Evolutionary conservation across 371 early-diverging fungal genomes (phyloP).

Genomic region (Blastocladiella emersonii): DNA sequence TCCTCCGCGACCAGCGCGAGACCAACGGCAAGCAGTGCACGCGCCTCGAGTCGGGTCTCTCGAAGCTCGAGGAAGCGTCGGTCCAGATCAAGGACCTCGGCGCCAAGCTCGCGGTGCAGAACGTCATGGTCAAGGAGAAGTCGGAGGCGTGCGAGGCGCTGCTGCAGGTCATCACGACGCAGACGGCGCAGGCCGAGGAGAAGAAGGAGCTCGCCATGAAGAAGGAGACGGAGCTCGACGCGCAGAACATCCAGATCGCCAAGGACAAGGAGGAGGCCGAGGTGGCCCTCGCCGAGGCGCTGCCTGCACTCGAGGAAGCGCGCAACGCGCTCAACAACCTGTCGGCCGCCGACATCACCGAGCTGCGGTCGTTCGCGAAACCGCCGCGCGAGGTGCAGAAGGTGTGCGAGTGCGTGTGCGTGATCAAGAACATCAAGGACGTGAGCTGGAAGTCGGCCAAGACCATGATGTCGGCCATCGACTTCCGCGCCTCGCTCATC

Average conservation of each 20-base stretch:
- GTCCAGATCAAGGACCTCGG: conserved; percentile 37
- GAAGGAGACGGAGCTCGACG: conserved; percentile 35
- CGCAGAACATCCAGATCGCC: conserved; percentile 38
- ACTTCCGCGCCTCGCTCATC: conserved; percentile 36
- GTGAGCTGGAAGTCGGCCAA: conserved; percentile 48
- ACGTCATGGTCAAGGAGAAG: conserved; percentile 39
- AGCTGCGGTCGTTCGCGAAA: conserved; percentile 44
- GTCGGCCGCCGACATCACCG: conserved; percentile 41
- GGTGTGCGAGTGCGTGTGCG: conserved; percentile 46
- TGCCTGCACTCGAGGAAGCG: conserved; percentile 42
- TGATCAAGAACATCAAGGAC: conserved; percentile 42
- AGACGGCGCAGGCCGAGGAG: conserved; percentile 39
- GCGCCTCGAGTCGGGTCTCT: conserved; percentile 37
- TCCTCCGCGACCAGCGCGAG: conserved; percentile 35
- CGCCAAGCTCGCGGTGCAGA: conserved; percentile 39
- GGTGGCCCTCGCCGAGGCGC: conserved; percentile 38
- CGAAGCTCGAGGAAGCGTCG: conserved; percentile 38
- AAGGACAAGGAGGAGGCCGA: conserved; percentile 50
- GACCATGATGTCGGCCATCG: conserved; percentile 44
- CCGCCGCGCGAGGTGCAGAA: conserved; percentile 48
- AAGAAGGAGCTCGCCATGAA: conserved; percentile 38
- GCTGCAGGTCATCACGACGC: conserved; percentile 37
- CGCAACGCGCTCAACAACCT: conserved; percentile 35
- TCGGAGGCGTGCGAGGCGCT: conserved; percentile 42
- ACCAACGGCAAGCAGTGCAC: conserved; percentile 29